Percentiles rank a stretch among this genome's conserved stretches.
These are phyloP conservation scores for Nicotiana sylvestris DNA, from an alignment of 257 asterid genomes.

Conservation along the genomic window DNA sequence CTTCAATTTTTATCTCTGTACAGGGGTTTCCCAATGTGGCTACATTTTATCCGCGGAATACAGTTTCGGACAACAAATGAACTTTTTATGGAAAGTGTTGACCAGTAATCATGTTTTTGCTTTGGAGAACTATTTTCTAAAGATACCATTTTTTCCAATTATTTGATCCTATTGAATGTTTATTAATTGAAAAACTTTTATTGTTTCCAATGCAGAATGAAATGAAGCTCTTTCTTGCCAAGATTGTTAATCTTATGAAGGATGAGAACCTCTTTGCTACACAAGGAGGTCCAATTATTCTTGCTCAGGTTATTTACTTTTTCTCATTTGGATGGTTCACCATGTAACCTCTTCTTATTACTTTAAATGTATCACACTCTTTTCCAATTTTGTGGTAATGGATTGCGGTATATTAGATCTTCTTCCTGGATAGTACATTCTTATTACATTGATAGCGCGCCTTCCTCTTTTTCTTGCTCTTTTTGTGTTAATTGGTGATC, in stretches of 20 bases:
- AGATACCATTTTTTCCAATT: not conserved
- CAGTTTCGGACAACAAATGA: conserved; percentile 60
- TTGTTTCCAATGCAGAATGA: conserved; percentile 47
- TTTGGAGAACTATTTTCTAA: not conserved
- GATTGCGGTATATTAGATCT: not conserved
- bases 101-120: not conserved
- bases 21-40: conserved; percentile 88
- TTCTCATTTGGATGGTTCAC: too few relatives aligned
- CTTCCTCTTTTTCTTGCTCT: not conserved
- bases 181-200: conserved; percentile 11
- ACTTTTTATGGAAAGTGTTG: conserved; percentile 43
- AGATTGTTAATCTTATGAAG: conserved; percentile 71
- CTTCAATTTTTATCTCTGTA: not conserved
- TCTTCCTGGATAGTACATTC: not conserved
- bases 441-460: not conserved
- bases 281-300: conserved; percentile 85
- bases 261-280: conserved; percentile 71
- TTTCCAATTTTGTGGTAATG: not conserved
- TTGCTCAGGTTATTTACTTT: conserved; percentile 53
- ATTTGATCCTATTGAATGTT: not conserved
- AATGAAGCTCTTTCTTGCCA: conserved; percentile 67
- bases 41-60: conserved; percentile 75
- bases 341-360: not conserved
- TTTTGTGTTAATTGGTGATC: not conserved
- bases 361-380: not conserved